Evolutionary conservation across 2,329 filamentous ascomycete species (phyloP).

Genomic region (Coleophoma cylindrospora): DNA sequence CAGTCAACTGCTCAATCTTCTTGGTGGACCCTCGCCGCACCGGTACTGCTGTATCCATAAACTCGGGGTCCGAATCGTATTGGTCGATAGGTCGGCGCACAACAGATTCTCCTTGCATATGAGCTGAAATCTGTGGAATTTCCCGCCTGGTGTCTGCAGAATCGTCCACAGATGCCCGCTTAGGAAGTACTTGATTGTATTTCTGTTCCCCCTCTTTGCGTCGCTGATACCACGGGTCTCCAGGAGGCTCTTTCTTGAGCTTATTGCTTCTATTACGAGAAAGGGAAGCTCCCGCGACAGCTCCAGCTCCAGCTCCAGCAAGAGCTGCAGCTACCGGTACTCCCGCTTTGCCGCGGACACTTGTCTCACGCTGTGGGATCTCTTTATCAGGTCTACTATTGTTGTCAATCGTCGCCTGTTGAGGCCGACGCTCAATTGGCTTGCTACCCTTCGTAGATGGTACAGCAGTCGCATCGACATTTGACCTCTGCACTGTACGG

Average conservation of each 20-base stretch:
- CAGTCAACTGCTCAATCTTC: conserved; percentile 24
- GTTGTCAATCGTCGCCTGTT: conserved; percentile 4
- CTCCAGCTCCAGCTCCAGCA: conserved; percentile 7
- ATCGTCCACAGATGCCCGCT: conserved; percentile 13
- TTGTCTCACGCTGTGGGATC: conserved; percentile 44
- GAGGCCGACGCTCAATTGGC: conserved; percentile 20
- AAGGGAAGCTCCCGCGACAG: conserved; percentile 28
- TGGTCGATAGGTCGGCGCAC: conserved; percentile 8
- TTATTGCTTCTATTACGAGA: conserved; percentile 51
- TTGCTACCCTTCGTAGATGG: conserved; percentile 8
- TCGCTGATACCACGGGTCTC: conserved; percentile 40
- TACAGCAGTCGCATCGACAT: conserved; percentile 10
- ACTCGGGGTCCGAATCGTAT: conserved; percentile 7
- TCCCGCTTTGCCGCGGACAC: conserved; percentile 54
- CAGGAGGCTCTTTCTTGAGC: conserved; percentile 51
- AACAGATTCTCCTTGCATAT: not conserved
- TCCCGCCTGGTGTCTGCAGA: conserved; percentile 5
- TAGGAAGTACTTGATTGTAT: conserved; percentile 23
- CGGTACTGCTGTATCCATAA: conserved; percentile 12
- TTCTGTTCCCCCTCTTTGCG: conserved; percentile 38
- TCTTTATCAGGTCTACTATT: not conserved
- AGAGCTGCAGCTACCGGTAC: conserved; percentile 20
- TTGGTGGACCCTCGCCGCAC: conserved; percentile 18
- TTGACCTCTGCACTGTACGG: conserved; percentile 17
- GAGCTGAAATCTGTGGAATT: conserved; percentile 5